Base-by-base conservation (phyloP, 2,329 filamentous ascomycete species). In the Fusarium penzigii region DNA sequence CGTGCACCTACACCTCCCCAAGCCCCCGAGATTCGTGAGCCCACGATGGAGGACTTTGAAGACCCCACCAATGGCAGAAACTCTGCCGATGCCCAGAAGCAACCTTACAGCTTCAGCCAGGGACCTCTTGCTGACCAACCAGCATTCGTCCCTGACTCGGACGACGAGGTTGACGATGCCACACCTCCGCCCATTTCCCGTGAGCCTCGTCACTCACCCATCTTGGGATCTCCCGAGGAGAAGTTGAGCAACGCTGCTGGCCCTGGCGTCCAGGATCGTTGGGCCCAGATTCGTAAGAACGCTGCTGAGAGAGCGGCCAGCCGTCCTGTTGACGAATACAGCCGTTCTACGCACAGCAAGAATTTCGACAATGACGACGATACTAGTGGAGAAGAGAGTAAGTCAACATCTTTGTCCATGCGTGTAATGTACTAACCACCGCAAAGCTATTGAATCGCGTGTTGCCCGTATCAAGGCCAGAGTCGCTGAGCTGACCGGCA, bases 401-500 rank as follows among this genome's bases (percentile, higher is more conserved):
- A 82, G 89, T 86, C 16, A 3, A 29, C 1, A 17, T 3, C n/a
- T 29, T 36, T 20, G 10, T 25, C 34, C 17, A n/a, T 34, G 17
- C 5, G n/a, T 13, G 9, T 20, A 16, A 13, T 25, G 45, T 12
- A 47, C 68, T 72, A 42, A 72, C 55, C 2, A 45, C 41, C 40
- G 12, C 20, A 48, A 48, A 95, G 91, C 92, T 36, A 97, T 97
- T 66, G 94, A 99, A 73, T 92, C 92, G 44, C 90, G 94, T 61
- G 94, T 97, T 53, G 94, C 94, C 44, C 89, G 94, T 58, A 99
- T 99, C 81, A 97, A 97, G 76, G 94, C 94, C 54, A 88, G 94
- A 56, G 94, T 99, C 52, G 94, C 94, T 47, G 92, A 97, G 71
- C 76, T 99, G 64, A 99, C 94, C 2, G 88, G 88, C 64, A 90